Evolutionary conservation across 257 asterid species (phyloP), one percentile per base, ranked within the genome.

Genomic region (Paraleonurus japonicus): DNA sequence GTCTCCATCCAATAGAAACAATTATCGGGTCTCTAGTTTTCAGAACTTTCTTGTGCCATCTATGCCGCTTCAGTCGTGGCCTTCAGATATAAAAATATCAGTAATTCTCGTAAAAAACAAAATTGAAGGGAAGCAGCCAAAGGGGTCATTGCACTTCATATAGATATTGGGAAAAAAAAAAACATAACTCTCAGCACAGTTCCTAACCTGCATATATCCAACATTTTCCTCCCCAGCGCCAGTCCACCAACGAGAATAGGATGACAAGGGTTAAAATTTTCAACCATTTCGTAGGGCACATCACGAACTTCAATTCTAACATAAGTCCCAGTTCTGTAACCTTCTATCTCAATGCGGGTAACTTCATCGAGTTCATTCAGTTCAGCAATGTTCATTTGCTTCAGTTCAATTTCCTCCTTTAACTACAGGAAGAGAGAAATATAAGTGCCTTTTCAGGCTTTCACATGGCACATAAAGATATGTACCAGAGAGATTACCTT

Each of bases 1-100:
- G 96, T 61, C 99, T 92, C 99, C 99, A 94, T 66, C 99, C 99
- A 82, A 94, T 82, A 45, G 99, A 94, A 80, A 94, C 91, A 80
- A 91, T 91, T 58, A 94, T 85, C 19, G 99, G 98, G 79, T 94
- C 99, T 87, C 99, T 88, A 61, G 96, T 91, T 85, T 91, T 94
- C 82, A 94, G 69, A 33, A 94, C 92, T 83, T 91, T 94, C 85
- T 86, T 91, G 83, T 91, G 99, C 99, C 99, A 94, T 75, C 99
- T 85, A 75, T 95, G 99, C 60, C 96, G 85, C 88, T 95, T 95
- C 55, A 95, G 53, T 35, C 96, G 93, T 64, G 84, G 84, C 93
- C 99, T 95, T 76, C 51, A 84, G 67, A 53, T 53, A 77, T 19
- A 10, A 65, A 72, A 13, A 75, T 66, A 66, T 1, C 26, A 70